phyloP scores from a whole-genome alignment of 768 basidiomycete species.

The Hygrocybe coccinea region DNA sequence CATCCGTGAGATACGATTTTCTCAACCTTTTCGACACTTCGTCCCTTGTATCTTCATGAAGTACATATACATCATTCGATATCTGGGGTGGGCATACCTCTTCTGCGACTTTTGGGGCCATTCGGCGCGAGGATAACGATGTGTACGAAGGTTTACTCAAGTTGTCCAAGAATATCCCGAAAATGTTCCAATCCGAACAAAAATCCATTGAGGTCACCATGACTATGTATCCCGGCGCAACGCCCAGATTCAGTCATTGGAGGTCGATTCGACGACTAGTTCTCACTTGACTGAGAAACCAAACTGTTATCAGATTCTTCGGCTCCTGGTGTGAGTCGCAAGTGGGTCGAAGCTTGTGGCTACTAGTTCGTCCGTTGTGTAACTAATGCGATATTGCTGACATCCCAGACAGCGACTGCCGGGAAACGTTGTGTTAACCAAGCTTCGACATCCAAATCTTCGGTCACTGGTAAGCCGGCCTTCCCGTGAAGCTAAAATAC shows the following conservation, averaged over 20 bases:
- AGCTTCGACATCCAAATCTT: not conserved
- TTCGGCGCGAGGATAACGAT: not conserved
- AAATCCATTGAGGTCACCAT: not conserved
- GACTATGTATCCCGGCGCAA: not conserved
- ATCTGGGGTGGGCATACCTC: constrained; percentile 5
- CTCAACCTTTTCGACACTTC: not conserved
- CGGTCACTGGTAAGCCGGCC: not conserved
- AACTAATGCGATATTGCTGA: not conserved
- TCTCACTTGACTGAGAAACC: not conserved
- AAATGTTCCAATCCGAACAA: not conserved
- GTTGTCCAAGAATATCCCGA: not conserved
- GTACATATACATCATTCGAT: constrained; percentile 3
- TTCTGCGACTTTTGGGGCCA: constrained; percentile 6
- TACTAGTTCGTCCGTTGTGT: not conserved
- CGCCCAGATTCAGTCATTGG: not conserved
- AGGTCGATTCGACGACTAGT: not conserved
- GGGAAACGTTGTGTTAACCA: not conserved
- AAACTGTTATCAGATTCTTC: not conserved
- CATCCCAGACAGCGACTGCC: not conserved
- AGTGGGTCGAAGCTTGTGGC: not conserved
- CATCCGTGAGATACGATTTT: not conserved
- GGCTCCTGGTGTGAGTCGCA: not conserved
- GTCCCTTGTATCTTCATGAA: not conserved
- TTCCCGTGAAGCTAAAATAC: not conserved
- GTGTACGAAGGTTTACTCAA: not conserved